Conservation (phyloP, 225 moss, liverwort and hornwort species). For the Polytrichum commune region DNA sequence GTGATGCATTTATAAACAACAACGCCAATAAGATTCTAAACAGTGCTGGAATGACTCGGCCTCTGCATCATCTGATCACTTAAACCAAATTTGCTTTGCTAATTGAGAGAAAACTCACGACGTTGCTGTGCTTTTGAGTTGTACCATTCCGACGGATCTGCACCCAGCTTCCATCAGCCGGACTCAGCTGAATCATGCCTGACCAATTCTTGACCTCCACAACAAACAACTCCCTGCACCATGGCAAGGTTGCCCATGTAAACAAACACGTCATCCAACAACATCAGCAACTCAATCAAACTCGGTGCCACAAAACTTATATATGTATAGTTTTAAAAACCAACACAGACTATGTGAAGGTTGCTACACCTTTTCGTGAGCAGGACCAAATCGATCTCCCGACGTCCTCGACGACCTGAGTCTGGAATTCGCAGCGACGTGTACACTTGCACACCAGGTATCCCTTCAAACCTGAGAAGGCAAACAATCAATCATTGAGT, state of each 20-base stretch:
- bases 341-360: too few species aligned
- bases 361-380: slow-evolving; percentile 53
- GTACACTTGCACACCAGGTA: slow-evolving; percentile 71
- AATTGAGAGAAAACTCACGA: slow-evolving; percentile 47
- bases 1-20: not conserved
- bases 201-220: slow-evolving; percentile 92
- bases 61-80: too few species aligned
- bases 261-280: not conserved
- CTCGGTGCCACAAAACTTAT: not conserved
- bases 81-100: too few species aligned
- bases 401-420: slow-evolving; percentile 52
- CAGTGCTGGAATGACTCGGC: too few species aligned
- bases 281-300: not conserved
- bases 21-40: not conserved
- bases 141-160: slow-evolving; percentile 75
- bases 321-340: too few species aligned
- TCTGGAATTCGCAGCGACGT: slow-evolving; percentile 75
- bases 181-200: slow-evolving; percentile 54
- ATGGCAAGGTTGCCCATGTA: not conserved
- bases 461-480: slow-evolving; percentile 60
- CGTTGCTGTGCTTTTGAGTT: slow-evolving; percentile 59
- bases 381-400: slow-evolving; percentile 77
- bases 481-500: too few species aligned
- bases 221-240: slow-evolving; percentile 59
- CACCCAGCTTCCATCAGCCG: slow-evolving; percentile 65